Evolutionary conservation across 768 basidiomycete genomes (phyloP), one percentile per base, ranked within the genome.

Genomic region (Naganishia randhawae): DNA sequence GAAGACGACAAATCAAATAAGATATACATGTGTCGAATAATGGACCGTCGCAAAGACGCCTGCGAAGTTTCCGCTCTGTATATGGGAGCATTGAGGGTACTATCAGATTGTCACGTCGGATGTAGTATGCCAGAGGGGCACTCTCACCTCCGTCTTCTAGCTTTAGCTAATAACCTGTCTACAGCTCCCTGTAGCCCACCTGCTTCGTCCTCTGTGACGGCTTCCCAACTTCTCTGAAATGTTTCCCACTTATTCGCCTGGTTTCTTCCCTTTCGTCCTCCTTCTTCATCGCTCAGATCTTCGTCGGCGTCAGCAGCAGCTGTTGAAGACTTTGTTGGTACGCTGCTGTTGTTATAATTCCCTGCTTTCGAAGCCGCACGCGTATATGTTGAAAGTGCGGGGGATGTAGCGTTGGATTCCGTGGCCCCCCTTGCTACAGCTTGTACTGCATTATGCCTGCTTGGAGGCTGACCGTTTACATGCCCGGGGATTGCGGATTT

Each of bases 11-110:
- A 83, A 78, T 99, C 96, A 14, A 99, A 83, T n/a, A 98, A 80
- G 19, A 99, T 85, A 66, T 96, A 84, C 51, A 98, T 85, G 78
- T 99, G 96, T 31, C 96, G 89, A 71, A 99, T 97, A 77, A 99
- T 98, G 41, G 92, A 91, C 13, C 96, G 85, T 32, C 96, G 88
- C 64, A 98, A 88, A 22, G 96, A 91, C 11, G 89, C 85, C n/a
- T 77, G 75, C 13, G 72, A 73, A 29, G 74, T 72, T n/a, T 73
- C 55, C 19, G 76, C 74, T 67, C 73, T 78, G 51, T 16, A 10
- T 8, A 42, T 35, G 32, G 5, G 29, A 19, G 25, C 29, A 35
- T 7, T 52, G 16, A 54, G 35, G 10, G 9, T 41, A 19, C 9
- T 25, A 45, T 35, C 7, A 31, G 54, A 22, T 37, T 25, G 13